Base-by-base conservation (phyloP, 2,329 filamentous ascomycete species). In the Periconia digitata region DNA sequence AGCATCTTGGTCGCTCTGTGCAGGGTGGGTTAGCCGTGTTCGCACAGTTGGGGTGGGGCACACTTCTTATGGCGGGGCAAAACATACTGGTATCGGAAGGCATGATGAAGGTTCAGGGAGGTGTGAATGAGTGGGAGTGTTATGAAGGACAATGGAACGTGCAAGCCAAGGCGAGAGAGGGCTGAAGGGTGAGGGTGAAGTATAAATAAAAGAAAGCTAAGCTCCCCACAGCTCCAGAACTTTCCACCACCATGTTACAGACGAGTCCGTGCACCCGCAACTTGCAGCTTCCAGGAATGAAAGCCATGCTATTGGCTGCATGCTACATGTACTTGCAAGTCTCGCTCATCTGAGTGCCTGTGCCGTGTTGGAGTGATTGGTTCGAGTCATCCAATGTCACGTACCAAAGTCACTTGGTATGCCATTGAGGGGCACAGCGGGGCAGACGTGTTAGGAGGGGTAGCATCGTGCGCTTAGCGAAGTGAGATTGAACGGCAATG, bases 1-100 rank as follows among this genome's bases (percentile, higher is more conserved):
- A 99, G 76, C 96, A 92, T 62, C 89, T 86, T 69, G 84, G 84
- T 66, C 89, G 87, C 71, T 79, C 79, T 78, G 69, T 17, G 18
- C n/a, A 40, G 58, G 5, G 60, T 55, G 23, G 50, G 34, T 13
- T 20, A n/a, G n/a, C n/a, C n/a, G n/a, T n/a, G n/a, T n/a, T n/a
- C n/a, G n/a, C n/a, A n/a, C n/a, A n/a, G n/a, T n/a, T n/a, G n/a
- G 8, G 29, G 29, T 32, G 29, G n/a, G 29, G 29, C 8, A n/a
- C 29, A 32, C 8, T 8, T 32, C 8, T 8, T 32, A n/a, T 32
- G n/a, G 29, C 8, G 29, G 29, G 29, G 29, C 29, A 32, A 32
- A 3, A 32, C 27, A 32, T 32, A 32, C 27, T 32, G 27, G 27
- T 32, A 32, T 32, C 27, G 27, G 27, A 32, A 32, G 27, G n/a